phyloP scores from a whole-genome alignment of 192 early-diverging fungal species.

The Diversispora epigaea region DNA sequence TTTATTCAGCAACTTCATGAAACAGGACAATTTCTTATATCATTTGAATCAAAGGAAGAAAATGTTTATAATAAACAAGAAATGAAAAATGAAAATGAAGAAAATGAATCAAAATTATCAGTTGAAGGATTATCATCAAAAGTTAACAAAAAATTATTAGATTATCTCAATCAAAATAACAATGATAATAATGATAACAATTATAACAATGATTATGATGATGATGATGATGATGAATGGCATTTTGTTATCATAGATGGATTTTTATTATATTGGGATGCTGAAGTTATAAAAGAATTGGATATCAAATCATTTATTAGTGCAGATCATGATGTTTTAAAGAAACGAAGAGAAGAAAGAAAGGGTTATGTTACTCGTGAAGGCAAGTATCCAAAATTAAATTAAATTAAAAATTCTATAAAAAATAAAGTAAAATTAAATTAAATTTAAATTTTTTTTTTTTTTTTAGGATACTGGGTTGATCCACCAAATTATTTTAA shows the following conservation, averaged over 20 bases:
- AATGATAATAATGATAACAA: background rate
- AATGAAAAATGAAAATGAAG: slow-evolving; percentile 22
- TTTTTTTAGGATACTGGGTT: slow-evolving; percentile 55
- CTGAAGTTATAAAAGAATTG: slow-evolving; percentile 41
- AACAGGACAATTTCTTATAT: slow-evolving; percentile 41
- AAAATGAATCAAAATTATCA: background rate
- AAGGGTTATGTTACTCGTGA: slow-evolving; percentile 72
- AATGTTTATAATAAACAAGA: slow-evolving; percentile 32
- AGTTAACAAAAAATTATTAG: background rate
- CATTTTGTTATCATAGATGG: slow-evolving; percentile 70
- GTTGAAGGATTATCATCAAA: background rate
- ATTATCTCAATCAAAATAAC: background rate
- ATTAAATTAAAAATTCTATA: background rate
- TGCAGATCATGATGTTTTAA: slow-evolving; percentile 60
- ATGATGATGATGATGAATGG: slow-evolving; percentile 10
- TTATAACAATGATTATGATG: background rate
- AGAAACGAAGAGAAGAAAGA: slow-evolving; percentile 63
- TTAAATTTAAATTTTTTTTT: background rate
- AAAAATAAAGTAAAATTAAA: background rate
- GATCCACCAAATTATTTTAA: slow-evolving; percentile 82
- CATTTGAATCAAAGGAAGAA: slow-evolving; percentile 45
- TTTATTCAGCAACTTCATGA: slow-evolving; percentile 37
- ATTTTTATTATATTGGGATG: slow-evolving; percentile 71
- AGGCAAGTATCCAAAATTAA: slow-evolving; percentile 43
- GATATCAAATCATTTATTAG: slow-evolving; percentile 60